Evolutionary conservation across 192 early-diverging fungal genomes (phyloP).

Genomic region (Linnemannia zychae): DNA sequence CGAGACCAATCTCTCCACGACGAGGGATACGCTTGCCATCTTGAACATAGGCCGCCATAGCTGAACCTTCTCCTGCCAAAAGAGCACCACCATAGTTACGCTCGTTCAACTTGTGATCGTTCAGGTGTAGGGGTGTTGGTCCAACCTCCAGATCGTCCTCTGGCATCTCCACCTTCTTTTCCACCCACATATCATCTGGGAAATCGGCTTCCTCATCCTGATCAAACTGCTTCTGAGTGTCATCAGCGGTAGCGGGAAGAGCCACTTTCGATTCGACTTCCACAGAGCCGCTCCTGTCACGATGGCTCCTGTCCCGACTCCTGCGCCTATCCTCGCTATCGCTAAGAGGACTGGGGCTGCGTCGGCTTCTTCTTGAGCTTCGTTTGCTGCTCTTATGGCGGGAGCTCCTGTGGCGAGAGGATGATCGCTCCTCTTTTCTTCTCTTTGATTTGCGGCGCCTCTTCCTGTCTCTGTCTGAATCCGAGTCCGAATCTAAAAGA

Average conservation of each 20-base stretch:
- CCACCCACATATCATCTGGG: constrained; percentile 70
- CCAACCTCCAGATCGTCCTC: constrained; percentile 79
- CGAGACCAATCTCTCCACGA: constrained; percentile 96
- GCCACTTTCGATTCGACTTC: not conserved
- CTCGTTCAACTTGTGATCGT: constrained; percentile 73
- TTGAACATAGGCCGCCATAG: constrained; percentile 91
- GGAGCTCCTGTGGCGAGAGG: constrained; percentile 30
- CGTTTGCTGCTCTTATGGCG: constrained; percentile 25
- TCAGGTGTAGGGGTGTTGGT: constrained; percentile 70
- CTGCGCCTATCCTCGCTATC: constrained; percentile 37
- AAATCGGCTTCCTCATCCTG: constrained; percentile 52
- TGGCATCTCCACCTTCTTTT: constrained; percentile 70
- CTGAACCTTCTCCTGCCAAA: constrained; percentile 91
- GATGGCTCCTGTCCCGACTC: not conserved
- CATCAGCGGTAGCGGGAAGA: not conserved
- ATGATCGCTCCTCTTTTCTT: constrained; percentile 40
- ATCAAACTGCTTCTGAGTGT: not conserved
- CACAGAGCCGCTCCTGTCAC: not conserved
- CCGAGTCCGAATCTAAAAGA: constrained; percentile 36
- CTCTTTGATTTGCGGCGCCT: constrained; percentile 34
- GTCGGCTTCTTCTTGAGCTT: constrained; percentile 17
- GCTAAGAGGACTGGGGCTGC: constrained; percentile 16
- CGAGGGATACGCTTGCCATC: constrained; percentile 96
- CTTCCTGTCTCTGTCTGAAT: constrained; percentile 23
- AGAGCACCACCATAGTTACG: constrained; percentile 85